Evolutionary conservation across 305 asterid species (phyloP).

Genomic region (Striga hermonthica): DNA sequence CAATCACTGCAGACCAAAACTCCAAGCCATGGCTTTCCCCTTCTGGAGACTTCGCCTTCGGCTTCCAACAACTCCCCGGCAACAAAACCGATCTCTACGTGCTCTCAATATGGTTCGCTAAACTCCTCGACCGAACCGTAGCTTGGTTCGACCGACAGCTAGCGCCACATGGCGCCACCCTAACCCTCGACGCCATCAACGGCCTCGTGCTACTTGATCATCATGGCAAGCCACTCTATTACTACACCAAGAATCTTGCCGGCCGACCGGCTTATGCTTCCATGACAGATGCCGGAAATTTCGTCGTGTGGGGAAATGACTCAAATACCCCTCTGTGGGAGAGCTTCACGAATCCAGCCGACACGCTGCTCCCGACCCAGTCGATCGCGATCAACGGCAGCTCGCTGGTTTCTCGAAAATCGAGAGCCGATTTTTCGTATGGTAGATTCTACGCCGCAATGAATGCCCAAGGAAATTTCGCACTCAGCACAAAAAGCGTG

Average conservation of each 20-base stretch:
- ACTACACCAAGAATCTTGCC: slow-evolving; percentile 1
- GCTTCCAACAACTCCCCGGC: slow-evolving; percentile 31
- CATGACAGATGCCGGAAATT: slow-evolving; percentile 39
- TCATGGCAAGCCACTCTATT: neutral
- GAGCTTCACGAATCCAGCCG: slow-evolving; percentile 43
- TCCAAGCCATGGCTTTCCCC: slow-evolving; percentile 35
- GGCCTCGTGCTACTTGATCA: slow-evolving; percentile 34
- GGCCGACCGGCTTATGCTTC: slow-evolving; percentile 24
- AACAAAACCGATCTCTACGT: slow-evolving; percentile 12
- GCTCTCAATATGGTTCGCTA: slow-evolving; percentile 41
- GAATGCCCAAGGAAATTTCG: slow-evolving; percentile 36
- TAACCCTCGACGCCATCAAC: slow-evolving; percentile 20
- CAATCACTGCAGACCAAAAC: slow-evolving; percentile 27
- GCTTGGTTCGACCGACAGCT: slow-evolving; percentile 35
- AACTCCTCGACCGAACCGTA: slow-evolving; percentile 32
- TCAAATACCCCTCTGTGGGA: slow-evolving; percentile 40
- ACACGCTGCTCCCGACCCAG: slow-evolving; percentile 53
- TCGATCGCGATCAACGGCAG: slow-evolving; percentile 19
- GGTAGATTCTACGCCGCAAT: slow-evolving; percentile 42
- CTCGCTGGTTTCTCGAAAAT: slow-evolving; percentile 33
- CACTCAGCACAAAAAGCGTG: slow-evolving; percentile 33
- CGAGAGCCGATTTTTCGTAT: slow-evolving; percentile 27
- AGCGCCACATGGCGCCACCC: slow-evolving; percentile 31
- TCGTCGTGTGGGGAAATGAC: slow-evolving; percentile 28
- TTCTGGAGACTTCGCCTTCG: slow-evolving; percentile 41